Evolutionary conservation across 176 grass and related monocot genomes (phyloP).

Genomic region (Elymus sibiricus): DNA sequence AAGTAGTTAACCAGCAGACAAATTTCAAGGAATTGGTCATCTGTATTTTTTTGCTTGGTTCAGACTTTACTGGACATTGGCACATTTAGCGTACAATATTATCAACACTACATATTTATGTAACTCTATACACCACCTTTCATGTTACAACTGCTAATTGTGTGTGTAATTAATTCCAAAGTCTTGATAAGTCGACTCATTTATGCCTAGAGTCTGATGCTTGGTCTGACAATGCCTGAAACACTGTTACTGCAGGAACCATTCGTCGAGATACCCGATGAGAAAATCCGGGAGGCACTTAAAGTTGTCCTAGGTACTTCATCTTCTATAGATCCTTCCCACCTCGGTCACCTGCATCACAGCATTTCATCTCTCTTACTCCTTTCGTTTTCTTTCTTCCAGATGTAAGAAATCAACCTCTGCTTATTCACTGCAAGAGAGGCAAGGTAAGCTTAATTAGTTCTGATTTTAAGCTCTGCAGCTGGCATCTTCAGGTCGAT

Average conservation of each 20-base stretch:
- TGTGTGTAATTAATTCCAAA: background rate
- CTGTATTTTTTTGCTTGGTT: background rate
- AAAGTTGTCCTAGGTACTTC: slow-evolving; percentile 73
- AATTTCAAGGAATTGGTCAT: background rate
- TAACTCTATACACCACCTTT: background rate
- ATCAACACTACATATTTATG: background rate
- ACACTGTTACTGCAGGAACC: slow-evolving; percentile 51
- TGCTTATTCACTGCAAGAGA: slow-evolving; percentile 86
- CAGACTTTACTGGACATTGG: background rate
- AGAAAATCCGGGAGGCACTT: slow-evolving; percentile 67
- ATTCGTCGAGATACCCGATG: slow-evolving; percentile 54
- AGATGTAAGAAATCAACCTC: slow-evolving; percentile 69
- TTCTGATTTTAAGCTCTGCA: background rate
- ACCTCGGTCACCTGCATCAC: background rate
- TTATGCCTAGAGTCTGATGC: background rate
- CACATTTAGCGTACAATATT: background rate
- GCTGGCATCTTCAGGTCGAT: background rate
- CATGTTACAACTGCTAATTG: background rate
- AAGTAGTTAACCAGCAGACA: background rate
- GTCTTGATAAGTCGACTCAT: background rate
- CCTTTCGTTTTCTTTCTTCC: slow-evolving; percentile 17
- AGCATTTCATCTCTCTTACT: slow-evolving; percentile 1
- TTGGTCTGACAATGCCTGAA: background rate
- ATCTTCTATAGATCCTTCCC: background rate
- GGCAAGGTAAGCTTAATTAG: slow-evolving; percentile 49